A percentile compares a stretch with the other conserved stretches of the same genome.
phyloP scores from a whole-genome alignment of 2,329 filamentous ascomycete species.

The Colletotrichum falcatum region DNA sequence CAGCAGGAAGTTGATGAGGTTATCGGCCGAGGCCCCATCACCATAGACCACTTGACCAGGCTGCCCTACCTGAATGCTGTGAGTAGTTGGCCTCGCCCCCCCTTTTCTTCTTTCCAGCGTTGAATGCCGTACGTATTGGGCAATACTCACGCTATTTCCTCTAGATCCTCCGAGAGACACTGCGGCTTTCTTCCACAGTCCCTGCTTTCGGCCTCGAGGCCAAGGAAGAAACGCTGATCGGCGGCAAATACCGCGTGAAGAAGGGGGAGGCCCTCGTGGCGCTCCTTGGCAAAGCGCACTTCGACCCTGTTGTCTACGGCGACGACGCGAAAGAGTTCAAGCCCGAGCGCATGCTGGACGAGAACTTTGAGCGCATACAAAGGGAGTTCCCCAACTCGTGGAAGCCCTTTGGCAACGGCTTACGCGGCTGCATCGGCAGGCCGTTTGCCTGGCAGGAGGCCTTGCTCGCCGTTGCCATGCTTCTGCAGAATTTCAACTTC shows the following conservation, averaged over 20 bases:
- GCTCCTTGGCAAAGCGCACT: conserved; percentile 63
- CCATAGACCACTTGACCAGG: conserved; percentile 68
- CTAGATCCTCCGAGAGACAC: conserved; percentile 66
- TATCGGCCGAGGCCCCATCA: conserved; percentile 67
- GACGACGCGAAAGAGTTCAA: conserved; percentile 67
- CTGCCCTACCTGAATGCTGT: conserved; percentile 72
- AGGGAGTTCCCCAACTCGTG: conserved; percentile 49
- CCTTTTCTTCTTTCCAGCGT: background rate
- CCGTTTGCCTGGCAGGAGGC: conserved; percentile 67
- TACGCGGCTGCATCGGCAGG: conserved; percentile 64
- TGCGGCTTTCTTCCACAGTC: conserved; percentile 47
- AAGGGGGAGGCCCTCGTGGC: conserved; percentile 57
- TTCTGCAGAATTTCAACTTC: conserved; percentile 77
- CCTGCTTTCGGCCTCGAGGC: conserved; percentile 48
- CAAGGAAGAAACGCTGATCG: conserved; percentile 57
- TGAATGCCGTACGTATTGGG: conserved; percentile 16
- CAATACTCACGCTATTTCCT: background rate
- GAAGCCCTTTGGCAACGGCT: conserved; percentile 68
- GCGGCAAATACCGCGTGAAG: conserved; percentile 66
- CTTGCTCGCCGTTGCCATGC: conserved; percentile 60
- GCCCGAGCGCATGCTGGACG: conserved; percentile 73
- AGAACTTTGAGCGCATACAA: conserved; percentile 55
- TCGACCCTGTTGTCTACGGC: conserved; percentile 68
- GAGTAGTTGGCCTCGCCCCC: background rate
- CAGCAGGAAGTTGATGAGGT: conserved; percentile 77